These are phyloP conservation scores for Termitomyces sp. DNA, from an alignment of 768 basidiomycete species.

Conservation along the genomic window DNA sequence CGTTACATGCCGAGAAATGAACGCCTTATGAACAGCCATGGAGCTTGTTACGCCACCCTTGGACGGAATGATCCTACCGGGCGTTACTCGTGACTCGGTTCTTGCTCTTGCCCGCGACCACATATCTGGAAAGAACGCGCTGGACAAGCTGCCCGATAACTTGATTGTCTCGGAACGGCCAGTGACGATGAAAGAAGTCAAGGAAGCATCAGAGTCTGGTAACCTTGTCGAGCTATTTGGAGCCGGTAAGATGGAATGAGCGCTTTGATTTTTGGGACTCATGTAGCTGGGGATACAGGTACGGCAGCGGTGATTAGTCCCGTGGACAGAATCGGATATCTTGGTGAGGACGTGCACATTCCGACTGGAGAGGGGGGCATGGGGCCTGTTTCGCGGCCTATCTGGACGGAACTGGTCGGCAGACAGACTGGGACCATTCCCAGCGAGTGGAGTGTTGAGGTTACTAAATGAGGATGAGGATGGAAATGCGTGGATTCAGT, in stretches of 20 bases:
- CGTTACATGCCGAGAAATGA: constrained; percentile 7
- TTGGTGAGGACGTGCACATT: constrained; percentile 55
- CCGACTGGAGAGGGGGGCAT: constrained; percentile 68
- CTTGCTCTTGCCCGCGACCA: constrained; percentile 67
- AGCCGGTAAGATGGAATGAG: constrained; percentile 39
- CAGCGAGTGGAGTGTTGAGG: constrained; percentile 72
- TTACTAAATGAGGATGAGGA: constrained; percentile 20
- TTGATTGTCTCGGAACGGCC: constrained; percentile 61
- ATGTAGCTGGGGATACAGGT: constrained; percentile 25
- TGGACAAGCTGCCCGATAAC: constrained; percentile 48
- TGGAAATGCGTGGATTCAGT: too few species aligned
- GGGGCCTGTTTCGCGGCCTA: constrained; percentile 70
- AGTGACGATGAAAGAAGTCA: constrained; percentile 74
- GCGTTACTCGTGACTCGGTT: constrained; percentile 85
- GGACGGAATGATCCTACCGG: constrained; percentile 89
- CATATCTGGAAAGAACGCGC: constrained; percentile 32
- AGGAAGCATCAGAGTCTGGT: constrained; percentile 50
- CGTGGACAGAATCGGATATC: constrained; percentile 68
- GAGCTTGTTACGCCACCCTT: constrained; percentile 88
- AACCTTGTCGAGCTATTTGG: constrained; percentile 78
- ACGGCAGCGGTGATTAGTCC: constrained; percentile 76
- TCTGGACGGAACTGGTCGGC: constrained; percentile 70
- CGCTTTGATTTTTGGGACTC: neutral
- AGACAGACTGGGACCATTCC: constrained; percentile 74
- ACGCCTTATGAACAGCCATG: constrained; percentile 35